Conservation (phyloP, 2,329 filamentous ascomycete genomes). For the Trichoderma semiorbis region DNA sequence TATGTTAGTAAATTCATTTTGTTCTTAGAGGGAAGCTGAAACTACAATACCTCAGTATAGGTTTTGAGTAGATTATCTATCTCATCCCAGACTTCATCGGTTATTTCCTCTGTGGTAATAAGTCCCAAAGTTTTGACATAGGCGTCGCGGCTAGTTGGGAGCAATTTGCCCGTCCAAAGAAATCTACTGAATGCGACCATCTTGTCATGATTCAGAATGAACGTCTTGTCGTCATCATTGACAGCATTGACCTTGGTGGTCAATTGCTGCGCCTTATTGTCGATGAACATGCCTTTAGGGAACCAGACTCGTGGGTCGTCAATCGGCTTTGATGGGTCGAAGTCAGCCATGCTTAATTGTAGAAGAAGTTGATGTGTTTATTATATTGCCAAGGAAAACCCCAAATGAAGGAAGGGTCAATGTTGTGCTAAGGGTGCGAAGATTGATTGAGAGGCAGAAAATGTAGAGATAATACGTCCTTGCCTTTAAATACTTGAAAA, state of each 20-base stretch:
- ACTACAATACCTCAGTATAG: neutral
- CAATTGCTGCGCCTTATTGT: neutral
- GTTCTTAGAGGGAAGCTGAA: neutral
- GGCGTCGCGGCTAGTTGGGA: neutral
- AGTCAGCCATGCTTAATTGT: neutral
- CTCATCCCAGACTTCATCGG: neutral
- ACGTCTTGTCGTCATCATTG: neutral
- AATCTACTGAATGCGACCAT: neutral
- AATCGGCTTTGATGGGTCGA: neutral
- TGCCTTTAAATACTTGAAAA: neutral
- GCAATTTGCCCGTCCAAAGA: slow-evolving; percentile 1
- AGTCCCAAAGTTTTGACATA: neutral
- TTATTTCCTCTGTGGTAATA: neutral
- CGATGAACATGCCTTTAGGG: neutral
- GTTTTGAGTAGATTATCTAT: neutral
- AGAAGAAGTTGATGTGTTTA: neutral
- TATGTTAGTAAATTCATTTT: neutral
- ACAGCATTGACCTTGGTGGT: neutral
- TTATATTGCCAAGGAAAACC: neutral
- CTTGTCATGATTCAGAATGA: neutral
- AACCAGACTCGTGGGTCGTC: neutral
- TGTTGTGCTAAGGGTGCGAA: neutral
- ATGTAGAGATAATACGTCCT: fast-evolving
- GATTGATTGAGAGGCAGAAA: neutral
- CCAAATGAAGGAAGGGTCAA: neutral